Evolutionary conservation across 805 yeast genomes (phyloP), one percentile per base, ranked within the genome.

Genomic region (Starmerella khaoyaiensis): DNA sequence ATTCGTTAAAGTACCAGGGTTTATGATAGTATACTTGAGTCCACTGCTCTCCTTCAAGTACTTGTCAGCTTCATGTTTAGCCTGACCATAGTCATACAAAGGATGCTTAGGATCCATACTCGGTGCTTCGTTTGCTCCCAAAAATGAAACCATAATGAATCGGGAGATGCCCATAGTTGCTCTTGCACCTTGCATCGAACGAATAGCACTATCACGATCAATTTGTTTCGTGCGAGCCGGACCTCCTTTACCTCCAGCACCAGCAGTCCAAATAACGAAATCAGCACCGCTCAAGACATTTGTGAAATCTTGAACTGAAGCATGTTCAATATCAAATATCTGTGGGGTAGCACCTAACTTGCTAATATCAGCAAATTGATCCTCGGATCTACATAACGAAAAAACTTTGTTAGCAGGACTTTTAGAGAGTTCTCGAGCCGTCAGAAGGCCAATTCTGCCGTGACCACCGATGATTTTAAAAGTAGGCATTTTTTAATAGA

Each of bases 151-250:
- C 35, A 74, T 52, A 16, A 75, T 47, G 43, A 65, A 67, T 43
- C 77, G 60, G 34, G 60, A 53, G 21, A 69, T 62, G n/a, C 42
- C 45, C 0, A 58, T 55, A 14, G 64, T 68, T 30, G 48, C 41
- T 29, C 64, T 65, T 7, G 72, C 60, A 1, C 76, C 79, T 49
- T 74, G 78, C 39, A 68, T 61, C 1, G 67, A 62, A 50, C 71
- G 70, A 22, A 71, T 69, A 7, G 75, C 73, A 4, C 75, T 76
- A 50, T 74, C 79, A 41, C 73, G 57, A 48, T 75, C 81, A n/a
- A 74, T 69, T 17, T 65, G 58, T 35, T 72, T 59, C 2, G 68
- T 62, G 27, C 58, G 46, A 18, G 58, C 65, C 6, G 65, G 47
- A 12, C 69, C 68, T 31, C 66, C 67, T 19, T 38, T 39, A 2